Evolutionary conservation across 2,329 filamentous ascomycete species (phyloP).

Genomic region (Aspergillus udagawae): DNA sequence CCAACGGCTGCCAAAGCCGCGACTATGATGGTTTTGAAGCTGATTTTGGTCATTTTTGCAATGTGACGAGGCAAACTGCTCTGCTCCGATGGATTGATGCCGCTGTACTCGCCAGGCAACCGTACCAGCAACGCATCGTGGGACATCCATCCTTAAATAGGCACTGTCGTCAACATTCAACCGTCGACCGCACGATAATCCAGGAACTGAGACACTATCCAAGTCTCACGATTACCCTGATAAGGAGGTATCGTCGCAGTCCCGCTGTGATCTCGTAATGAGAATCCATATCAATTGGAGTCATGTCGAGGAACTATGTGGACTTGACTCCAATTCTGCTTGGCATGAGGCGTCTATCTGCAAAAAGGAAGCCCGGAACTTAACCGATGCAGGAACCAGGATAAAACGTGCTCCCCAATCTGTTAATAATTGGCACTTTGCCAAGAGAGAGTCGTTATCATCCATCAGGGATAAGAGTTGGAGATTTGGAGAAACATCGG

Average conservation of each 20-base stretch:
- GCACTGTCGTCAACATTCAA: not conserved
- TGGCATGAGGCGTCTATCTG: not conserved
- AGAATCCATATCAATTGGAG: slow-evolving; percentile 1
- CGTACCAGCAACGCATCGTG: not conserved
- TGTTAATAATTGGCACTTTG: not conserved
- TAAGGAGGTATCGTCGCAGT: not conserved
- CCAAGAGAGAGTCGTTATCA: not conserved
- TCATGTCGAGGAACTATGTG: not conserved
- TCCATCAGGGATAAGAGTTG: not conserved
- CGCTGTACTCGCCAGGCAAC: not conserved
- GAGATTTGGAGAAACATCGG: not conserved
- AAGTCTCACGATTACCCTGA: not conserved
- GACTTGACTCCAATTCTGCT: not conserved
- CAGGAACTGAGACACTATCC: not conserved
- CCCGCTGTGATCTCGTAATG: slow-evolving; percentile 1
- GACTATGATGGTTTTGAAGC: slow-evolving; percentile 13
- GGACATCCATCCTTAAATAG: not conserved
- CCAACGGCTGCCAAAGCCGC: slow-evolving; percentile 14
- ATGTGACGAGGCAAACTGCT: not conserved
- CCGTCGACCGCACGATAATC: not conserved
- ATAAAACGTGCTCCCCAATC: not conserved
- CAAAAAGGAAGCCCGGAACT: not conserved
- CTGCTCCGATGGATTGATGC: not conserved
- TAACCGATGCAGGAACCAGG: not conserved
- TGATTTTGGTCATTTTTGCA: slow-evolving; percentile 1